Conservation (phyloP, 78 protist genomes). For the Guillardia theta region DNA sequence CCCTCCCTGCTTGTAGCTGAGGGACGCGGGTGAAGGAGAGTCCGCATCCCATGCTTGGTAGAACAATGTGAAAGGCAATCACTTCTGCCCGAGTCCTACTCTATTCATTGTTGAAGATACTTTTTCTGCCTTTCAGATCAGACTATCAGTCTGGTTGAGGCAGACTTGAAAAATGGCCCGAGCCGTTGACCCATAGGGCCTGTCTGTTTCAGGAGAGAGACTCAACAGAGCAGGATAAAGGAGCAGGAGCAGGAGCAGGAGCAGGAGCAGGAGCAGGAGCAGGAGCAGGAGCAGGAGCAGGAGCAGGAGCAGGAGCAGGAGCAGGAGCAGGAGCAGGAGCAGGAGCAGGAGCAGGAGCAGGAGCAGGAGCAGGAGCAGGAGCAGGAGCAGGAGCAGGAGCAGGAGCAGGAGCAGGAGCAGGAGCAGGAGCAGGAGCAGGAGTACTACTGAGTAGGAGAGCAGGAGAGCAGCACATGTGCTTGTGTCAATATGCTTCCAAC, state of each 20-base stretch:
- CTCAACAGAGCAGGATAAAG: too few relatives aligned
- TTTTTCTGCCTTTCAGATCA: background rate
- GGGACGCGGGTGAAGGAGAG: background rate
- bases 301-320: background rate
- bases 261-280: background rate
- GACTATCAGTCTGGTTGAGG: background rate
- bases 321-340: background rate
- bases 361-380: background rate
- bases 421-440: background rate
- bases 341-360: background rate
- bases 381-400: background rate
- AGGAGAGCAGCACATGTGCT: too few relatives aligned
- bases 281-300: background rate
- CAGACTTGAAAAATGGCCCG: background rate
- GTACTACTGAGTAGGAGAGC: too few relatives aligned
- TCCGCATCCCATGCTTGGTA: background rate
- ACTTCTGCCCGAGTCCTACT: background rate
- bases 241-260: background rate
- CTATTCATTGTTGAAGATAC: background rate
- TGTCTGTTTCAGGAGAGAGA: too few relatives aligned
- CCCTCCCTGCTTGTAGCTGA: background rate
- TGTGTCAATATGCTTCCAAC: too few relatives aligned
- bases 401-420: background rate
- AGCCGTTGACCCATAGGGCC: too few relatives aligned
- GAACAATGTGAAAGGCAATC: background rate